These are phyloP conservation scores for Exsudoporus frostii DNA, from an alignment of 768 basidiomycete species.

Conservation along the genomic window DNA sequence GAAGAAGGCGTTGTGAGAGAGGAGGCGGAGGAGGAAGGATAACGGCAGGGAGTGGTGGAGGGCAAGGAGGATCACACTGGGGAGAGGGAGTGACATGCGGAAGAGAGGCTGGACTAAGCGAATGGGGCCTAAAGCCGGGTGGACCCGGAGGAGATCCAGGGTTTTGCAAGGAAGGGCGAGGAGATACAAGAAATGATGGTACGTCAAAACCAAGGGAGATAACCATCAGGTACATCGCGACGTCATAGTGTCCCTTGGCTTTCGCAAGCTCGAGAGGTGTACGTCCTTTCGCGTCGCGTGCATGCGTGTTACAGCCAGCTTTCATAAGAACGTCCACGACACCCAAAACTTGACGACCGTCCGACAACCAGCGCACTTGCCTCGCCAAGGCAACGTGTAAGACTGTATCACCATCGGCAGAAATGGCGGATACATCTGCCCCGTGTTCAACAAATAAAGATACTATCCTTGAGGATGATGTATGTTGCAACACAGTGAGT, in stretches of 20 bases:
- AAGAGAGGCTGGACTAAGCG: no score
- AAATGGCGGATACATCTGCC: background rate
- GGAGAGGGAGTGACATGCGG: background rate
- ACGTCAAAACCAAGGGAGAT: no score
- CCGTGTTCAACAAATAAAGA: background rate
- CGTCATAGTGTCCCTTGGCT: fast-evolving
- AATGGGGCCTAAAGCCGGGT: no score
- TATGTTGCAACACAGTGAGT: background rate
- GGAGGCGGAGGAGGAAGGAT: background rate
- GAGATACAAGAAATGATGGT: no score
- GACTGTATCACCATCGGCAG: background rate
- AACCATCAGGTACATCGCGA: background rate
- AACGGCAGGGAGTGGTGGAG: no score
- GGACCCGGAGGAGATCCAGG: no score
- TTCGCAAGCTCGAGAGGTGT: background rate
- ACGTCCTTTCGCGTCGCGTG: background rate
- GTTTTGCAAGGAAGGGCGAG: background rate
- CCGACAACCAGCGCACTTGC: no score
- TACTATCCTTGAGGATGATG: background rate
- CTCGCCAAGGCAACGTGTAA: background rate
- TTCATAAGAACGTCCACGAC: background rate
- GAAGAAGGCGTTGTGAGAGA: no score
- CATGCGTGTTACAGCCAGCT: background rate
- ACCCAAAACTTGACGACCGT: background rate
- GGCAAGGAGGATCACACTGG: no score